Percentiles rank a stretch among this genome's conserved stretches.
phyloP scores from a whole-genome alignment of 352 stramenopile genomes.

The Labyrinthula sp. region DNA sequence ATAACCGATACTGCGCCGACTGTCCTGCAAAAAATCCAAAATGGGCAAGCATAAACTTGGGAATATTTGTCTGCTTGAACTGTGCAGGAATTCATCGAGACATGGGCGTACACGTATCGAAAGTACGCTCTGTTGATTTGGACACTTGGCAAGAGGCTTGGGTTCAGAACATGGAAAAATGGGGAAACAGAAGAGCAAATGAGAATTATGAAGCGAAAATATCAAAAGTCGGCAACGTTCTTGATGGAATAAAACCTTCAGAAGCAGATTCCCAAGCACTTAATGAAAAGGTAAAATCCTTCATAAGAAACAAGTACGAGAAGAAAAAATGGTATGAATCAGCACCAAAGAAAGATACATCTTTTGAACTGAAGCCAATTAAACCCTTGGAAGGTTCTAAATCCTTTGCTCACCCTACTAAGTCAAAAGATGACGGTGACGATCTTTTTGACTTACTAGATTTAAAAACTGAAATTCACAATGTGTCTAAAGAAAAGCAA shows the following conservation, averaged over 20 bases:
- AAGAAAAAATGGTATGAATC: slow-evolving; percentile 28
- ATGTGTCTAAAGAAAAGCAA: too few species aligned
- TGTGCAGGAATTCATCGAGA: slow-evolving; percentile 74
- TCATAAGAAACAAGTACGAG: slow-evolving; percentile 41
- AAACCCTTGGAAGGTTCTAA: too few species aligned
- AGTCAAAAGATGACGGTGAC: too few species aligned
- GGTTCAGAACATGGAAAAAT: slow-evolving; percentile 64
- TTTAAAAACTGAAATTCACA: too few species aligned
- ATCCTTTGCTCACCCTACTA: too few species aligned
- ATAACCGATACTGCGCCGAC: slow-evolving; percentile 36
- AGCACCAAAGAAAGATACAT: too few species aligned
- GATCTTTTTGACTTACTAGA: too few species aligned
- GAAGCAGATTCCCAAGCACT: slow-evolving; percentile 33
- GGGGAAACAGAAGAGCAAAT: slow-evolving; percentile 63
- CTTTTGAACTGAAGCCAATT: too few species aligned
- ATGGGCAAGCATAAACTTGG: slow-evolving; percentile 74
- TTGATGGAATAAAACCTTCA: too few species aligned
- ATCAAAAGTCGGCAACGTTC: slow-evolving; percentile 38
- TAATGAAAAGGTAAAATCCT: slow-evolving; percentile 35
- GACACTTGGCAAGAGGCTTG: slow-evolving; percentile 74
- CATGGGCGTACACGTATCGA: slow-evolving; percentile 69
- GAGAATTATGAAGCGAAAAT: slow-evolving; percentile 61
- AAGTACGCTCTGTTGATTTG: slow-evolving; percentile 69
- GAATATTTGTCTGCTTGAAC: slow-evolving; percentile 76
- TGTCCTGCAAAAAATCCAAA: slow-evolving; percentile 42